A percentile compares a stretch with the other conserved stretches of the same genome.
phyloP scores from a whole-genome alignment of 2,329 filamentous ascomycete species.

The Trichoderma harzianum region DNA sequence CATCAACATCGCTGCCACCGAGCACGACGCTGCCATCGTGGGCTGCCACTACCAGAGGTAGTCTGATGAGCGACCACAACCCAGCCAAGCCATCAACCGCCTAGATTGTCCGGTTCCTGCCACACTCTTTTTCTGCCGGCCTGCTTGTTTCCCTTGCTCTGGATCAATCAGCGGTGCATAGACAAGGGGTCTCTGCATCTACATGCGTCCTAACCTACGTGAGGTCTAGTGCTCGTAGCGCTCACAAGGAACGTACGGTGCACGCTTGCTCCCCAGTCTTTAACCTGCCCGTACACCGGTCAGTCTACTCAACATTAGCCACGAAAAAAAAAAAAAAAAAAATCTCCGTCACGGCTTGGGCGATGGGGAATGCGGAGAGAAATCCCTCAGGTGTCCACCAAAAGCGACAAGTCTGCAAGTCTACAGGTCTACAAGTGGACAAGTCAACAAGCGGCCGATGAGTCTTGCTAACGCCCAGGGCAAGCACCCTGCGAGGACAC shows the following conservation, averaged over 20 bases:
- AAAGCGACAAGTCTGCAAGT: background rate
- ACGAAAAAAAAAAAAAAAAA: background rate
- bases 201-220: conserved; percentile 1
- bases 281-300: background rate
- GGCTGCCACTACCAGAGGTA: background rate
- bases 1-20: background rate
- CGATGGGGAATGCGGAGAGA: conserved; percentile 30
- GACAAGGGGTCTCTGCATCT: background rate
- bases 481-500: background rate
- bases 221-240: background rate
- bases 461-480: background rate
- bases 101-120: background rate
- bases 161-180: conserved; percentile 5
- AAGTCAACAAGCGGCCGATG: background rate
- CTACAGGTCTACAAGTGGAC: background rate
- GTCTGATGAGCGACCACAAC: background rate
- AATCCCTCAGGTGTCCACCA: conserved; percentile 31
- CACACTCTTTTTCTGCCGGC: background rate
- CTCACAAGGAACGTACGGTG: background rate
- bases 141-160: conserved; percentile 11
- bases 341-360: conserved; percentile 5
- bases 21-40: background rate
- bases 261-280: background rate
- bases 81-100: background rate
- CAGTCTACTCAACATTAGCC: background rate